Percentiles rank a stretch among this genome's conserved stretches.
Conservation (phyloP, 257 asterid genomes). For the Salvia splendens region DNA sequence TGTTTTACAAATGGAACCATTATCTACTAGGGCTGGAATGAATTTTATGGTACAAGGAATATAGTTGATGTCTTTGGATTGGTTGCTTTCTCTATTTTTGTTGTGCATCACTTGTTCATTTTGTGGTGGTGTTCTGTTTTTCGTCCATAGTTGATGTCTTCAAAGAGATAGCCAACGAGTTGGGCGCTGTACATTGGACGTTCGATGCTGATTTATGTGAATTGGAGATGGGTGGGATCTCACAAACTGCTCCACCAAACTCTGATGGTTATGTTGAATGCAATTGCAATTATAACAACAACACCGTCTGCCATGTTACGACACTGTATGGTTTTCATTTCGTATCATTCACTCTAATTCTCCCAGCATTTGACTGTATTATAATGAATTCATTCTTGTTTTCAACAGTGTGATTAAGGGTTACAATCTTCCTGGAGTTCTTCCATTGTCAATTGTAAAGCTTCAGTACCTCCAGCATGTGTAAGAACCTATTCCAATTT, state of each 20-base stretch:
- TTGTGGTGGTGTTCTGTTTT: neutral
- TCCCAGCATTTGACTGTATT: neutral
- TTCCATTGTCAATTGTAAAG: constrained; percentile 56
- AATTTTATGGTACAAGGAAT: neutral
- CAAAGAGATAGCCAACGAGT: constrained; percentile 58
- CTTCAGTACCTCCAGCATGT: constrained; percentile 67
- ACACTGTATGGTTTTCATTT: constrained; percentile 48
- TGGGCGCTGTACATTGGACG: constrained; percentile 78
- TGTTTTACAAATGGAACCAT: neutral
- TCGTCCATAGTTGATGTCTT: constrained; percentile 61
- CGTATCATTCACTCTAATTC: constrained; percentile 2
- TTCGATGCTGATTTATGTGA: constrained; percentile 63
- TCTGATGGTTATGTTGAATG: constrained; percentile 60
- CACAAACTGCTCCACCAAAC: constrained; percentile 49
- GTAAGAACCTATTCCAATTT: constrained; percentile 45
- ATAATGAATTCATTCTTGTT: constrained; percentile 20
- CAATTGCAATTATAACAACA: constrained; percentile 47
- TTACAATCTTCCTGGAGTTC: constrained; percentile 74
- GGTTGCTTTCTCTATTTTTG: neutral
- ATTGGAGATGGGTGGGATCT: constrained; percentile 56
- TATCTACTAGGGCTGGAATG: neutral
- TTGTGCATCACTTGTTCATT: neutral
- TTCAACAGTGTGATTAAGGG: constrained; percentile 67
- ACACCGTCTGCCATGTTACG: constrained; percentile 60
- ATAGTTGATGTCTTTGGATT: neutral